Evolutionary conservation across 331 rosid species (phyloP).

Genomic region (Dryas integrifolia): DNA sequence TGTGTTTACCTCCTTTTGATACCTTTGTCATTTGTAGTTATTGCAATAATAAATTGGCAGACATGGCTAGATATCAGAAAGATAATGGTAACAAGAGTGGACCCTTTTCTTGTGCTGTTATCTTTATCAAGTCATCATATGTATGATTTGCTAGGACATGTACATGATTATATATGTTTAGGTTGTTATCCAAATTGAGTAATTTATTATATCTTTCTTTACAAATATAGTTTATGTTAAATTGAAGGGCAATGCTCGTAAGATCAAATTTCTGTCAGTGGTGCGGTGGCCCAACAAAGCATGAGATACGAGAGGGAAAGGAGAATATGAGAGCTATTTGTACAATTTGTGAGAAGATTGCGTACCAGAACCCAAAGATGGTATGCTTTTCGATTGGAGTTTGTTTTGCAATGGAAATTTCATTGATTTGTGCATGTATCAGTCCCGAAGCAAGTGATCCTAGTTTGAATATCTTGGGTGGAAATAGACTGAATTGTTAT

Average conservation of each 20-base stretch:
- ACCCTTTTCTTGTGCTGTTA: neutral
- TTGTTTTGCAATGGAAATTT: neutral
- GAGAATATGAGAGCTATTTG: conserved; percentile 78
- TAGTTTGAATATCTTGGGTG: neutral
- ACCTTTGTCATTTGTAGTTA: neutral
- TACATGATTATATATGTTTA: neutral
- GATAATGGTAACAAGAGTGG: neutral
- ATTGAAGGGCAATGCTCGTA: conserved; percentile 56
- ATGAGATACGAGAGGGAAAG: conserved; percentile 78
- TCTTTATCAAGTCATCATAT: neutral
- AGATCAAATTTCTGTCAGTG: conserved; percentile 76
- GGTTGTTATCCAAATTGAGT: neutral
- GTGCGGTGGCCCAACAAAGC: conserved; percentile 87
- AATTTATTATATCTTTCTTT: conserved; percentile 1
- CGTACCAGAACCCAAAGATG: conserved; percentile 96
- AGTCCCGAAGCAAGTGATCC: neutral
- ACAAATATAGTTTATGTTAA: conserved; percentile 8
- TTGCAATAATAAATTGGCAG: neutral
- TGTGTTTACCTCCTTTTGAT: neutral
- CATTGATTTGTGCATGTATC: neutral
- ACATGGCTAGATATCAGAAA: neutral
- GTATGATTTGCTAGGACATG: neutral
- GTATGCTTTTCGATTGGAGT: conserved; percentile 30
- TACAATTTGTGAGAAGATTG: conserved; percentile 71
- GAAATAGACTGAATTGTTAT: neutral